Evolutionary conservation across 306 rosid species (phyloP), one percentile per base, ranked within the genome.

Genomic region (Casuarina glauca): DNA sequence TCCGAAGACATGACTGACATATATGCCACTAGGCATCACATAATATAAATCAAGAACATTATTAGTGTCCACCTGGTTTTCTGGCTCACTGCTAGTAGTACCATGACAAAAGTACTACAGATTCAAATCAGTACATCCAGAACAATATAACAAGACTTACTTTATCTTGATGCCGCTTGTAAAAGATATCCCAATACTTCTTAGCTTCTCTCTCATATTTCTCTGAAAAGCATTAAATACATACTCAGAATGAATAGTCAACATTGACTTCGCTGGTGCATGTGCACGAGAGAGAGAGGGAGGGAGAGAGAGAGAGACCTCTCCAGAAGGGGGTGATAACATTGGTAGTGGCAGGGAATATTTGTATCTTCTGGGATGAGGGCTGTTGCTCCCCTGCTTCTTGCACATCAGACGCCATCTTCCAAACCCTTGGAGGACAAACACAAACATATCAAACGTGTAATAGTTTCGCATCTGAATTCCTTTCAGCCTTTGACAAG

Each of bases 181-280:
- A 95, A 85, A 95, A 95, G 46, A 91, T 84, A 85, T 95, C 99
- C 99, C 99, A 95, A 75, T 95, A 85, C 85, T 86, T 91, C 78
- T 86, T 95, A 52, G 97, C 99, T 69, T 93, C 97, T 83, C 84
- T 88, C 84, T 91, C 97, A 77, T 91, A 95, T 83, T 95, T 95
- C 9, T 91, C 96, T 90, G 88, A 79, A 75, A 85, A 9, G 43
- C 39, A 70, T 26, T n/a, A 74, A 52, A 64, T 12, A 38, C 72
- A 68, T 43, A 19, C 2, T 11, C 55, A 16, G n/a, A 79, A 66
- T 36, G 48, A 63, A 69, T 26, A 46, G 32, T 26, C 19, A 41
- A 79, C 48, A 48, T 48, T 48, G 51, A 48, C 11, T 9, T 48
- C 2, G 3, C 13, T 2, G 9, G 51, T 48, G 51, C 51, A 2